These are phyloP conservation scores for Aphanocladium album DNA, from an alignment of 2,329 filamentous ascomycete species.

Conservation along the genomic window DNA sequence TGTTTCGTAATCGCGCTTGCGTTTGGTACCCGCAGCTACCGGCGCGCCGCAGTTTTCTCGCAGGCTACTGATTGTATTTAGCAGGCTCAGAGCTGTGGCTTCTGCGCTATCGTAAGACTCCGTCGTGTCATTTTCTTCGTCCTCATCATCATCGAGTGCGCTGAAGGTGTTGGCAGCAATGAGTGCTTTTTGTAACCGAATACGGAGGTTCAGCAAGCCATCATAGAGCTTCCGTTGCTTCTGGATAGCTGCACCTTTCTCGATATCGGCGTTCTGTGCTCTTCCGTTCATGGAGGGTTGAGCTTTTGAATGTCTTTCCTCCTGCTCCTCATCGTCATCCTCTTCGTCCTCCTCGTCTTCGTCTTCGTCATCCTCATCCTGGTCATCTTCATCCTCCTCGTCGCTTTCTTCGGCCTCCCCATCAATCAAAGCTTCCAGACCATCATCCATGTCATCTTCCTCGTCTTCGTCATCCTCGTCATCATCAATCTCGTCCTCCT, in stretches of 20 bases:
- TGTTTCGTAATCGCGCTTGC: conserved; percentile 49
- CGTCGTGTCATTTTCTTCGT: conserved; percentile 30
- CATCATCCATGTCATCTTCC: conserved; percentile 35
- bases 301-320: conserved; percentile 23
- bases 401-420: conserved; percentile 27
- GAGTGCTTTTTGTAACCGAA: conserved; percentile 87
- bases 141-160: conserved; percentile 32
- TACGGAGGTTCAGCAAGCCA: conserved; percentile 79
- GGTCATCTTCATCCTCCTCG: conserved; percentile 34
- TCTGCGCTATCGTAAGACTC: conserved; percentile 72
- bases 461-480: conserved; percentile 34
- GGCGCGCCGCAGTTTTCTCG: conserved; percentile 55
- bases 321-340: conserved; percentile 32
- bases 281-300: conserved; percentile 30
- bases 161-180: conserved; percentile 73
- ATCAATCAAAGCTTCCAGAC: conserved; percentile 29
- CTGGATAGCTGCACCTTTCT: conserved; percentile 83
- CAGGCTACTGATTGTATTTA: conserved; percentile 72
- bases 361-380: conserved; percentile 29
- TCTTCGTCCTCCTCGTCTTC: conserved; percentile 32
- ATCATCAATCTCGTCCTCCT: conserved; percentile 33
- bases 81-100: conserved; percentile 76
- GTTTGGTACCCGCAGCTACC: conserved; percentile 53
- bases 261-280: conserved; percentile 52
- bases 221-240: conserved; percentile 83